These are phyloP conservation scores for Penicillium parvum DNA, from an alignment of 495 filamentous ascomycete genomes.

Conservation along the genomic window DNA sequence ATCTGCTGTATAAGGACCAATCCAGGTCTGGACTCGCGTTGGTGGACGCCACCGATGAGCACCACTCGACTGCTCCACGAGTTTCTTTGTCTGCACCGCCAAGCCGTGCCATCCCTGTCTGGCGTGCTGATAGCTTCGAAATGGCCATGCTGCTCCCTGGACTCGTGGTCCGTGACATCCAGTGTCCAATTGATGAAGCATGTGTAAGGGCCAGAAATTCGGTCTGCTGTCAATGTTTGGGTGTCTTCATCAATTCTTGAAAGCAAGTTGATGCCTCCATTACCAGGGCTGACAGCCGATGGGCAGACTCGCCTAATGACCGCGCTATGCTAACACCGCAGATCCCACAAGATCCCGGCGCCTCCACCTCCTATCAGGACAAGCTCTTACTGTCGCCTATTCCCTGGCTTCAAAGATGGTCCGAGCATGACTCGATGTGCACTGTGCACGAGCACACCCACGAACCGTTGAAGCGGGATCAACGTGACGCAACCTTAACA, in stretches of 20 bases:
- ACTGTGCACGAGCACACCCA: not conserved
- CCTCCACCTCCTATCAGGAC: not conserved
- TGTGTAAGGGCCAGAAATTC: too few species aligned
- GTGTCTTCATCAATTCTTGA: too few species aligned
- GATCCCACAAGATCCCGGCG: not conserved
- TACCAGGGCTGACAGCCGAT: too few species aligned
- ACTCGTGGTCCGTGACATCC: not conserved
- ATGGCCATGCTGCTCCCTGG: not conserved
- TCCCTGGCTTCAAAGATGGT: not conserved
- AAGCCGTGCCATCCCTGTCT: conserved; percentile 11
- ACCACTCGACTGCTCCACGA: not conserved
- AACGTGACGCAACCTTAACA: not conserved
- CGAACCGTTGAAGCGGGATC: not conserved
- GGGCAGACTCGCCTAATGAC: not conserved
- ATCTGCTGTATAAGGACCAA: not conserved
- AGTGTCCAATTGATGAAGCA: not conserved
- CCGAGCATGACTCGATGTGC: not conserved
- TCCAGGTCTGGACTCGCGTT: not conserved
- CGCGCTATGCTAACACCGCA: not conserved
- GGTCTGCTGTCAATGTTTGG: too few species aligned
- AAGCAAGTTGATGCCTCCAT: too few species aligned
- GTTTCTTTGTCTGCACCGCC: conserved; percentile 4
- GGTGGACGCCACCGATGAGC: not conserved
- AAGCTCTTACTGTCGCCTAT: not conserved
- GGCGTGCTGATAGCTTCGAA: conserved; percentile 9